Conservation (phyloP, 768 basidiomycete genomes). For the Lactarius indigo region DNA sequence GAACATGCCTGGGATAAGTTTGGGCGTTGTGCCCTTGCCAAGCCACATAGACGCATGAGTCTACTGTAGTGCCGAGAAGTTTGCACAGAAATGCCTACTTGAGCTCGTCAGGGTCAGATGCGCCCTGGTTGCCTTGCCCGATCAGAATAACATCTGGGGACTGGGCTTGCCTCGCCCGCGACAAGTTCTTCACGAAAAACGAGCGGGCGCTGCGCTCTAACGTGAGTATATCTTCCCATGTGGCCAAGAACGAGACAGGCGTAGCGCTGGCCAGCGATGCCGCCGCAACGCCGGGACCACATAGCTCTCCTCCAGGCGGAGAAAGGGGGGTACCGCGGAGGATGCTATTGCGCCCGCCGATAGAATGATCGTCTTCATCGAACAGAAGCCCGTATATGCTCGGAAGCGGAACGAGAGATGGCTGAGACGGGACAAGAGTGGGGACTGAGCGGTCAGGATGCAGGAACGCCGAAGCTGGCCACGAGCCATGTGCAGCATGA, state of each 20-base stretch:
- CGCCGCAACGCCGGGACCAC: not conserved
- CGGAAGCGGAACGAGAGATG: constrained; percentile 2
- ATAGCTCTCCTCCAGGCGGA: not conserved
- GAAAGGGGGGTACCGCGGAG: not conserved
- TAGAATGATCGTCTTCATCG: not conserved
- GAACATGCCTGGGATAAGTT: not conserved
- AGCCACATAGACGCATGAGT: not conserved
- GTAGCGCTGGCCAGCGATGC: constrained; percentile 1
- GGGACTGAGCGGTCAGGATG: not conserved
- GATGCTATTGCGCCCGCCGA: not conserved
- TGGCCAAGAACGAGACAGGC: constrained; percentile 20
- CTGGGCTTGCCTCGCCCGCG: not conserved
- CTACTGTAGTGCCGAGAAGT: no score
- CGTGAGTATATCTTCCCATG: constrained; percentile 18
- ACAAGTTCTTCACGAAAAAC: not conserved
- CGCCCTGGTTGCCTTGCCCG: not conserved
- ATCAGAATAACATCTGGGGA: not conserved
- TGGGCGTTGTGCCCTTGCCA: not conserved
- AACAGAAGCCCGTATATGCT: constrained; percentile 22
- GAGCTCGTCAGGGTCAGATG: not conserved
- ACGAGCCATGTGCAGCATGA: not conserved
- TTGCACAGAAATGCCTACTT: not conserved
- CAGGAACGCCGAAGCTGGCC: not conserved
- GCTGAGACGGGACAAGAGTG: not conserved
- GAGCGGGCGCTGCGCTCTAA: constrained; percentile 17